Evolutionary conservation across 2,329 filamentous ascomycete genomes (phyloP).

Genomic region (Microdochium paspali): DNA sequence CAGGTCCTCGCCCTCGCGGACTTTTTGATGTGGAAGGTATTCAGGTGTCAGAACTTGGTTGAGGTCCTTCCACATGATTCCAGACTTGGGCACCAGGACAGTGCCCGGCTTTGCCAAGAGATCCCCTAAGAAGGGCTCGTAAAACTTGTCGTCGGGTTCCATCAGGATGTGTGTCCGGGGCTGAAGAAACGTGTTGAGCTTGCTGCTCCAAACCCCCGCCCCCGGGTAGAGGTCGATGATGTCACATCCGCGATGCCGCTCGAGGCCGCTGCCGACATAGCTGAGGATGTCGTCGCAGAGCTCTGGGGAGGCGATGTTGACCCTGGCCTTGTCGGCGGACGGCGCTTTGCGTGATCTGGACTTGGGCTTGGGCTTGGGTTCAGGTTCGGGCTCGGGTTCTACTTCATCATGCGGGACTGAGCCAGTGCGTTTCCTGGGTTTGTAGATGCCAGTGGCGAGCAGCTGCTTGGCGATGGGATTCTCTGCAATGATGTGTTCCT

Average conservation of each 20-base stretch:
- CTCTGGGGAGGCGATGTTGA: conserved; percentile 42
- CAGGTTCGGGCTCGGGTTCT: too few relatives aligned
- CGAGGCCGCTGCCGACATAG: conserved; percentile 60
- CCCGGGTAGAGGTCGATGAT: conserved; percentile 84
- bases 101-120: conserved; percentile 40
- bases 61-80: conserved; percentile 53
- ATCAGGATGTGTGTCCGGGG: conserved; percentile 78
- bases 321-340: conserved; percentile 26
- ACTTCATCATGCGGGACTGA: neutral
- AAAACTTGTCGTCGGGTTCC: conserved; percentile 56
- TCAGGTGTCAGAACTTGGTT: conserved; percentile 38
- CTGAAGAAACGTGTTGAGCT: conserved; percentile 63
- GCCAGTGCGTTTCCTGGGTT: conserved; percentile 3
- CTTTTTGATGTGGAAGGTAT: conserved; percentile 45
- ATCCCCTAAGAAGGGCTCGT: conserved; percentile 49
- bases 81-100: conserved; percentile 43
- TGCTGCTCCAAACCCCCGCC: conserved; percentile 65
- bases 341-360: neutral
- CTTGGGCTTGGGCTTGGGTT: conserved; percentile 3
- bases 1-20: conserved; percentile 24
- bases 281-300: conserved; percentile 60
- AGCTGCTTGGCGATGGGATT: neutral
- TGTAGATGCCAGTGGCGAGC: neutral
- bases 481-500: neutral
- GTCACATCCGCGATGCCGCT: conserved; percentile 67